These are phyloP conservation scores for Camellia oleifera DNA, from an alignment of 179 eudicot genomes.

Conservation along the genomic window DNA sequence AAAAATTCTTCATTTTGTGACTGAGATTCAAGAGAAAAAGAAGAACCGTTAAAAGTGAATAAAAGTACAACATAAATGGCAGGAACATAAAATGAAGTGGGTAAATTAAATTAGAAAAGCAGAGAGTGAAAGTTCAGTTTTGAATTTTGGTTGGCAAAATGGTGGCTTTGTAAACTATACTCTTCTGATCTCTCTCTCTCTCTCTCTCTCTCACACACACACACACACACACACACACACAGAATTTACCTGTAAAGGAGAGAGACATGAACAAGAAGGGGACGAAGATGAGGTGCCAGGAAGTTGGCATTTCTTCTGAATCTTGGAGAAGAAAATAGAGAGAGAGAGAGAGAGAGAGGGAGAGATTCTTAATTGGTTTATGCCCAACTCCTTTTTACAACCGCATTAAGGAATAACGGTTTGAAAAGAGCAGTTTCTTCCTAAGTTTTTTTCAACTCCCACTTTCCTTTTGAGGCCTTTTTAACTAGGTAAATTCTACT, in stretches of 20 bases:
- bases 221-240: neutral
- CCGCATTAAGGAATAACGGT: neutral
- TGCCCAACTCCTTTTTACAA: neutral
- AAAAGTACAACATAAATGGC: neutral
- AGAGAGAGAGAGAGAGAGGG: slow-evolving; percentile 7
- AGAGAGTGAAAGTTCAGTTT: neutral
- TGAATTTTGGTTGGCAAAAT: neutral
- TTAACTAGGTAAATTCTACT: too few species aligned
- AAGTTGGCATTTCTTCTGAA: slow-evolving; percentile 18
- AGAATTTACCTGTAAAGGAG: slow-evolving; percentile 4
- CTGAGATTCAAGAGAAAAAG: too few species aligned
- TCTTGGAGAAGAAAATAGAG: neutral
- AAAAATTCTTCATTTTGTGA: too few species aligned
- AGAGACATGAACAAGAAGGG: neutral
- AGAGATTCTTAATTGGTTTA: neutral
- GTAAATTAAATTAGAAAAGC: neutral
- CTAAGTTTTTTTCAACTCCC: too few species aligned
- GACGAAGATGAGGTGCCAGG: slow-evolving; percentile 12
- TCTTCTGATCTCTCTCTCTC: neutral
- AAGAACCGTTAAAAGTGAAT: too few species aligned
- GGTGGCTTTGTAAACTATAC: too few species aligned
- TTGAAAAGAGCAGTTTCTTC: neutral
- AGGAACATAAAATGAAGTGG: neutral
- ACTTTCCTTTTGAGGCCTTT: too few species aligned
- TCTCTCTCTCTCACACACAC: neutral